A percentile compares a stretch with the other conserved stretches of the same genome.
Evolutionary conservation across 495 filamentous ascomycete species (phyloP).

Genomic region (Eremomyces bilateralis): DNA sequence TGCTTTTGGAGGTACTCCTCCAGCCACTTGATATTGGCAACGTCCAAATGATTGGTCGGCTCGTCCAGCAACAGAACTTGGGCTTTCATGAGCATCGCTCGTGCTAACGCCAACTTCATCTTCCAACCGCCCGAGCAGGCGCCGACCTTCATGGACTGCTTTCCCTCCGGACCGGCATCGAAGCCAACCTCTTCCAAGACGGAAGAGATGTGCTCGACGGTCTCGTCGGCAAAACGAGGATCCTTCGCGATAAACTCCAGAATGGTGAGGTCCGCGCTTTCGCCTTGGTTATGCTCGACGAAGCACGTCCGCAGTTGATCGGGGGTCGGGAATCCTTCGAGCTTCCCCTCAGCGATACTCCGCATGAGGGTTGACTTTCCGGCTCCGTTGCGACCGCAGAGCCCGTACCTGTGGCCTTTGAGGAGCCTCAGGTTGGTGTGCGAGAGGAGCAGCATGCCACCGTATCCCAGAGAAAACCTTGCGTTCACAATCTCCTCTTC

Average conservation of each 20-base stretch:
- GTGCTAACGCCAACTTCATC: slow-evolving; percentile 95
- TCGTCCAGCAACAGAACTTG: slow-evolving; percentile 94
- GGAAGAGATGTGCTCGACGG: slow-evolving; percentile 52
- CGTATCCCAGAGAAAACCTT: slow-evolving; percentile 92
- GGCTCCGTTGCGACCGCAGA: slow-evolving; percentile 89
- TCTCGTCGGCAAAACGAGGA: slow-evolving; percentile 52
- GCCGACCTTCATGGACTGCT: slow-evolving; percentile 69
- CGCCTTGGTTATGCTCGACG: slow-evolving; percentile 96
- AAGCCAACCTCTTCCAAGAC: slow-evolving; percentile 88
- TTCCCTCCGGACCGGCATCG: slow-evolving; percentile 68
- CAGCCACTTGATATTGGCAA: slow-evolving; percentile 88
- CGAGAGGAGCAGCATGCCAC: slow-evolving; percentile 90
- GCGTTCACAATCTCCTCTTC: slow-evolving; percentile 93
- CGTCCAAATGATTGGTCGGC: slow-evolving; percentile 96
- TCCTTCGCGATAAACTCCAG: slow-evolving; percentile 77
- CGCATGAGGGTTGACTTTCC: slow-evolving; percentile 98
- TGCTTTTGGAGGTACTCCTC: slow-evolving; percentile 88
- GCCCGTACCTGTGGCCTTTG: slow-evolving; percentile 91
- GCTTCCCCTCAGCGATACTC: slow-evolving; percentile 81
- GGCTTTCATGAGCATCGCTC: slow-evolving; percentile 89
- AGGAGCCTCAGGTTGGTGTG: slow-evolving; percentile 89
- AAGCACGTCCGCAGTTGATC: slow-evolving; percentile 89
- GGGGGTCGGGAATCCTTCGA: slow-evolving; percentile 88
- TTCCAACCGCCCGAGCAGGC: slow-evolving; percentile 99
- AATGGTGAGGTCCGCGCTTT: slow-evolving; percentile 89